These are phyloP conservation scores for Neltuma alba DNA, from an alignment of 306 rosid genomes.

Conservation along the genomic window DNA sequence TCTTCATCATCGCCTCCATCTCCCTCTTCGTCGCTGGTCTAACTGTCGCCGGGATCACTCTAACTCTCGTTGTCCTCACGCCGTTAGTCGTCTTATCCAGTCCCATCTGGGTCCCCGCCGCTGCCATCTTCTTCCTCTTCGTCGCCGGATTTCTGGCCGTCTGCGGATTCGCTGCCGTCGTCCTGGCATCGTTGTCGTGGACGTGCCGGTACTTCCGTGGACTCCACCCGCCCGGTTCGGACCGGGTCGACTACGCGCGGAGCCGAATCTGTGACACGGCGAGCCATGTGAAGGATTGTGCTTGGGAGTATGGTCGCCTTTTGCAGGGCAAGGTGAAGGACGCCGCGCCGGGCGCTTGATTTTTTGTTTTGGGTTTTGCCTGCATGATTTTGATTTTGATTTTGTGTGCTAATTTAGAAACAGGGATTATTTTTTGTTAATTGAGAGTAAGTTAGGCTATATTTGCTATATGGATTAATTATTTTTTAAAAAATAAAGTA, in stretches of 20 bases:
- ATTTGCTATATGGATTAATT: no score
- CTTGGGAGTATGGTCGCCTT: conserved; percentile 81
- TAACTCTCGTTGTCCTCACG: conserved; percentile 49
- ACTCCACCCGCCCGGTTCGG: conserved; percentile 81
- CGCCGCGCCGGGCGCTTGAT: conserved; percentile 90
- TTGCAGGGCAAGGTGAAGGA: conserved; percentile 80
- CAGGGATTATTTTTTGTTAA: background rate
- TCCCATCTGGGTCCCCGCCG: conserved; percentile 80
- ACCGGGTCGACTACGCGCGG: conserved; percentile 71
- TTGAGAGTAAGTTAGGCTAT: background rate
- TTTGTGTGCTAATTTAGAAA: background rate
- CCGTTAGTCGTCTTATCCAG: conserved; percentile 62
- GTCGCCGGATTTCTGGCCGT: conserved; percentile 49
- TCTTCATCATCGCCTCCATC: conserved; percentile 55
- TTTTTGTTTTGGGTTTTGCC: background rate
- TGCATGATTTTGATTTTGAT: no score
- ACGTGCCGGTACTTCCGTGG: conserved; percentile 69
- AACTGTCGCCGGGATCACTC: conserved; percentile 42
- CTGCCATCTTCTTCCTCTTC: conserved; percentile 34
- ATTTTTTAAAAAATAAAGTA: no score
- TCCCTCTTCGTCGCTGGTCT: conserved; percentile 64
- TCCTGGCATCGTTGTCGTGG: conserved; percentile 60
- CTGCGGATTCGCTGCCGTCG: conserved; percentile 45
- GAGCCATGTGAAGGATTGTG: conserved; percentile 80
- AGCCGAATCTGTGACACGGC: conserved; percentile 81